Base-by-base conservation (phyloP, 495 filamentous ascomycete species). In the Penicillium roqueforti region DNA sequence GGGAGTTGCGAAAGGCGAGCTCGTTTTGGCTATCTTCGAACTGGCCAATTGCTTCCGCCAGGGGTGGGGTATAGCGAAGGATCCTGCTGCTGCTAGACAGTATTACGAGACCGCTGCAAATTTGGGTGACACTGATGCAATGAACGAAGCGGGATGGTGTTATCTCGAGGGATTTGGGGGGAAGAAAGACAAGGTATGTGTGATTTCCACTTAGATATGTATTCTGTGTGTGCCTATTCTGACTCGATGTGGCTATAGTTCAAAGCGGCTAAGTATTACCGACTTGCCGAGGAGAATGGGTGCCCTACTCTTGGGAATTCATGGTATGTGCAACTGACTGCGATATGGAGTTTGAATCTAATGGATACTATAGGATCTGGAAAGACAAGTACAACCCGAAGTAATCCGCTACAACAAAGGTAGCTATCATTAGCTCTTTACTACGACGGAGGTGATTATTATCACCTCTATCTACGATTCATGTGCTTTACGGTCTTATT, bases 101-200 rank as follows among this genome's bases (percentile, higher is more conserved):
- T 97, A 97, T 70, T 97, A 97, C 72, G 91, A 97, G 71, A 96
- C 91, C 25, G 93, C 93, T 20, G 93, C 93, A 37, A 97, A 97
- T 58, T 71, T 99, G 51, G 92, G 92, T 41, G 93, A 99, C 70
- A 87, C 87, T 36, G 93, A 99, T 76, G 95, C 92, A 41, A 96
- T 97, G 91, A 95, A 96, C 67, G 92, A 96, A 68, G 86, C 87
- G 59, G 93, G 87, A 22, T 95, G 91, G 90, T 99, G 95, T 72
- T 97, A 95, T 76, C 68, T 92, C 18, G 88, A 96, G 63, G 93
- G 93, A 11, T 96, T 95, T 70, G 93, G 93, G 22, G 88, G 87
- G 53, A 91, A 88, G 71, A 99, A 97, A 71, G 90, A 97, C 73
- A 96, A 95, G 88, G 93, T 97, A 74, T 67, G 89, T 85, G 18